These are phyloP conservation scores for Vigna nakashimae DNA, from an alignment of 306 rosid genomes.

Conservation along the genomic window DNA sequence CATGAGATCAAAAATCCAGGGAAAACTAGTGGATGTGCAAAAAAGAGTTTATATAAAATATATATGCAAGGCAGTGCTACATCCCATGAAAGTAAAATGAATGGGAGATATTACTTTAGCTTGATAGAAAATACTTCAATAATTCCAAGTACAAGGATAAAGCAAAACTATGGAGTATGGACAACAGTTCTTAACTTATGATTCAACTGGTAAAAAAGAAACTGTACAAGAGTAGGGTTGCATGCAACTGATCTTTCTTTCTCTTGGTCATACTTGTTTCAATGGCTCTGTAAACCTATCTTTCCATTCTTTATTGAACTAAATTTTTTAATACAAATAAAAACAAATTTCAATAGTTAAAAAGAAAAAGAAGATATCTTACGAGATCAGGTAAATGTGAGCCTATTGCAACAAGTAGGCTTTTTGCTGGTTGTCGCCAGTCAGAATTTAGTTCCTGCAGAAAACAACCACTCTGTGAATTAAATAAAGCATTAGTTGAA, in stretches of 20 bases:
- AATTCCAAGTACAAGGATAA: constrained; percentile 27
- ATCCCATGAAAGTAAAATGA: constrained; percentile 33
- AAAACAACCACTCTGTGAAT: constrained; percentile 40
- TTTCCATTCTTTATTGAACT: constrained; percentile 34
- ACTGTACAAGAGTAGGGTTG: background rate
- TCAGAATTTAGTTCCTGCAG: constrained; percentile 84
- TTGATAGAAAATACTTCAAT: constrained; percentile 2
- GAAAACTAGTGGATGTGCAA: constrained; percentile 26
- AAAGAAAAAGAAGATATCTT: constrained; percentile 49
- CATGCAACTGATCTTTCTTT: constrained; percentile 23
- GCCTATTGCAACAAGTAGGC: constrained; percentile 89
- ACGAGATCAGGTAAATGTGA: constrained; percentile 93
- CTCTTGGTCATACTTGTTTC: constrained; percentile 28
- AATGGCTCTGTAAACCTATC: constrained; percentile 34
- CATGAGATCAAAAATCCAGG: constrained; percentile 17
- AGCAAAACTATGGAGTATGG: constrained; percentile 27
- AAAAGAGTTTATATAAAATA: constrained; percentile 15
- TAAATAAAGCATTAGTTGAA: constrained; percentile 25
- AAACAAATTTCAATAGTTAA: constrained; percentile 10
- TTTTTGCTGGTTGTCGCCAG: constrained; percentile 94
- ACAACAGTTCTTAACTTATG: constrained; percentile 31
- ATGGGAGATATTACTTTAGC: constrained; percentile 6
- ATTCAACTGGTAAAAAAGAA: constrained; percentile 32
- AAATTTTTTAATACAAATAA: background rate
- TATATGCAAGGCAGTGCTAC: constrained; percentile 29